phyloP scores from a whole-genome alignment of 2,329 filamentous ascomycete species.

The Neonectria hederae region DNA sequence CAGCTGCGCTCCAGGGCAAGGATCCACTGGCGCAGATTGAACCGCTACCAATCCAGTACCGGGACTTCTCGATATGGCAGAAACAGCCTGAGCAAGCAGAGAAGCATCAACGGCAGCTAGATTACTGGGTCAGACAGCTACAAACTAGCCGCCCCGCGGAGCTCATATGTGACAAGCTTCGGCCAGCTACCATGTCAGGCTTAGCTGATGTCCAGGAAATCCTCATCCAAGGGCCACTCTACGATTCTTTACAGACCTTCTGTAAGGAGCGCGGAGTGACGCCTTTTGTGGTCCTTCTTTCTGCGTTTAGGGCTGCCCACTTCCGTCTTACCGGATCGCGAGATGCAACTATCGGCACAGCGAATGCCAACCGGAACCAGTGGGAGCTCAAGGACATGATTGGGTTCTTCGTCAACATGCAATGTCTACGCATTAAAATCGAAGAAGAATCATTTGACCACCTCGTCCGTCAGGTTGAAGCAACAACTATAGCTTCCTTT shows the following conservation, averaged over 20 bases:
- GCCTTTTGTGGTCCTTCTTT: conserved; percentile 26
- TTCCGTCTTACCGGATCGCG: conserved; percentile 36
- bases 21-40: conserved; percentile 23
- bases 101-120: conserved; percentile 17
- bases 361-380: conserved; percentile 31
- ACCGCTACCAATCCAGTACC: conserved; percentile 37
- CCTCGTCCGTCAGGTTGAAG: conserved; percentile 30
- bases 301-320: conserved; percentile 38
- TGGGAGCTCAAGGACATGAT: conserved; percentile 32
- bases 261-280: conserved; percentile 20
- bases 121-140: conserved; percentile 14
- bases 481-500: conserved; percentile 22
- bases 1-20: conserved; percentile 19
- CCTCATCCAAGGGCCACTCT: not conserved
- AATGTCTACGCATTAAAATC: conserved; percentile 32
- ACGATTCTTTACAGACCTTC: not conserved
- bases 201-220: conserved; percentile 3
- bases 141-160: conserved; percentile 16
- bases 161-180: conserved; percentile 5
- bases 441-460: conserved; percentile 27
- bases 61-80: conserved; percentile 27
- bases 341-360: conserved; percentile 36
- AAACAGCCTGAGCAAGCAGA: conserved; percentile 44
- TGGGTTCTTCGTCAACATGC: conserved; percentile 40
- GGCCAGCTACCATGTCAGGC: conserved; percentile 23